phyloP scores from a whole-genome alignment of 2,329 filamentous ascomycete genomes.

The Xylaria sp. region DNA sequence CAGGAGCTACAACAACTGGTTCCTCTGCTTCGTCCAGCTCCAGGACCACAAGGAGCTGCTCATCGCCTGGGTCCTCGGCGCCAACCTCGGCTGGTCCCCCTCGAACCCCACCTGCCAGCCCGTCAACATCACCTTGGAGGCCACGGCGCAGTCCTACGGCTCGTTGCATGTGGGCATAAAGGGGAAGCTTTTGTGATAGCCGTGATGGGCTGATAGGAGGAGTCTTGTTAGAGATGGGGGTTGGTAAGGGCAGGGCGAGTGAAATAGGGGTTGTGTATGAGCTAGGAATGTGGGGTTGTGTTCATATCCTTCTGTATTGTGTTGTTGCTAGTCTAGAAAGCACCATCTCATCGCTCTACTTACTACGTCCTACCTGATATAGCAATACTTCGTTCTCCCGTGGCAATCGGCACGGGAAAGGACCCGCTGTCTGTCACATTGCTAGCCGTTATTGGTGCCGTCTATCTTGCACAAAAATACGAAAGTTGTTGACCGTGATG shows the following conservation, averaged over 20 bases:
- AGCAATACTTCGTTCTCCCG: too few species aligned
- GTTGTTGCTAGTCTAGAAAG: neutral
- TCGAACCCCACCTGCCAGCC: conserved; percentile 16
- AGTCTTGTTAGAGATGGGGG: neutral
- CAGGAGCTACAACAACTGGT: conserved; percentile 16
- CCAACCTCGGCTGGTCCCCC: conserved; percentile 11
- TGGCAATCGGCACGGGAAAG: too few species aligned
- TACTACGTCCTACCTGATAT: too few species aligned
- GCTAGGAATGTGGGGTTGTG: neutral
- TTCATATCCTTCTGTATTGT: neutral
- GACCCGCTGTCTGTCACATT: too few species aligned
- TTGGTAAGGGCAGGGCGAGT: neutral
- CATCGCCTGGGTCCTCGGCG: conserved; percentile 15
- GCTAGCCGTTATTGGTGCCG: too few species aligned
- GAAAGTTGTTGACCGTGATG: too few species aligned
- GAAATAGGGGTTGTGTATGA: neutral
- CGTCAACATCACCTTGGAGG: conserved; percentile 14
- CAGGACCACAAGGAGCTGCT: neutral
- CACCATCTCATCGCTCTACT: too few species aligned
- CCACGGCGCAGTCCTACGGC: neutral
- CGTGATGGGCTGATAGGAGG: neutral
- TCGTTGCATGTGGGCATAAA: too few species aligned
- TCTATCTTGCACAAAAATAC: too few species aligned
- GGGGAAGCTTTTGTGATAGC: too few species aligned
- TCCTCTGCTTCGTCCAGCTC: conserved; percentile 7